Base-by-base conservation (phyloP, 345 rosid species). In the Sonneratia alba region DNA sequence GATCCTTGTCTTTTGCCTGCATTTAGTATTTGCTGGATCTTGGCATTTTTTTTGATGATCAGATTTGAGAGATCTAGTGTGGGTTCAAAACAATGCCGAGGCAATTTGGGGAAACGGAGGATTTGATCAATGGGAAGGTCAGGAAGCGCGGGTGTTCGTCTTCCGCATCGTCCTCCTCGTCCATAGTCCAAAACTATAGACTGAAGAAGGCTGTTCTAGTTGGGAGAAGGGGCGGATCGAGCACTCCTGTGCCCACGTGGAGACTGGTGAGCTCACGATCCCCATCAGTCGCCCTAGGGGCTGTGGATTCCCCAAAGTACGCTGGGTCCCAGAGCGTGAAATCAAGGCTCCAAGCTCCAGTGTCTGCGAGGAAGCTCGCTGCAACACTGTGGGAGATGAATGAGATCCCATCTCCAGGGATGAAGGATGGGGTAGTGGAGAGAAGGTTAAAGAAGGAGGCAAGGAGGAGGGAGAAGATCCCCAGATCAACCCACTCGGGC, bases 371-470 rank as follows among this genome's bases (percentile, higher is more conserved):
- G 86, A 95, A 95, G 79, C 82, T 95, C 70, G 99, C 98, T 19
- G 99, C 99, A 3, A 92, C 97, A 27, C 79, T 95, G 69, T 95
- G 99, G 99, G 99, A 92, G 82, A 88, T 95, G 97, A 95, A 95
- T 67, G 97, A 88, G 88, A 87, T 90, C 80, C 98, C 97, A 66
- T 89, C 96, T 11, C 90, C 96, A 6, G 81, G 84, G 66, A 75
- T 79, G 76, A 81, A 70, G 73, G 91, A 85, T 61, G 75, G 67
- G 70, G 76, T 51, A 7, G 81, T 76, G 32, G 90, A 84, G 75
- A 83, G 81, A 71, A 83, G 78, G 76, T 36, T 70, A 71, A 81
- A 75, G 83, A 85, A 81, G 70, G 91, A 86, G 78, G 79, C 49
- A 27, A 81, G 79, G 62, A 81, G 83, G 71, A 88, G 83, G 75